These are phyloP conservation scores for Myotisia sp. DNA, from an alignment of 2,329 filamentous ascomycete genomes.

Conservation along the genomic window DNA sequence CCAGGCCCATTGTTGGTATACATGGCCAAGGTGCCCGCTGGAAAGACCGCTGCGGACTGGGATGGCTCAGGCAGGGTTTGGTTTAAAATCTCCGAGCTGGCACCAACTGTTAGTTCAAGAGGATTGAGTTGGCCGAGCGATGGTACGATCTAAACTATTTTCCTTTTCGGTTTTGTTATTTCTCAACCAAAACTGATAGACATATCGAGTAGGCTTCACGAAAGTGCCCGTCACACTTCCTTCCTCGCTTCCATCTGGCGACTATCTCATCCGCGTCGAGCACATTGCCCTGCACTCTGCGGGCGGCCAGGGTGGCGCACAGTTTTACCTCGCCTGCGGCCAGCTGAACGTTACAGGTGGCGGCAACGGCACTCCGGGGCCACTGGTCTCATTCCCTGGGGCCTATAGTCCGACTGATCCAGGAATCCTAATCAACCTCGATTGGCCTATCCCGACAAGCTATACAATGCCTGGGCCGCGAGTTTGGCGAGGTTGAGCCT, in stretches of 20 bases:
- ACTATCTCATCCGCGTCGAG: constrained; percentile 37
- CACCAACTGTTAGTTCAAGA: constrained; percentile 2
- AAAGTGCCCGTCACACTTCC: constrained; percentile 31
- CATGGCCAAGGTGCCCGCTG: constrained; percentile 37
- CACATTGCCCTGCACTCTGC: constrained; percentile 37
- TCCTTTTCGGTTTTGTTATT: neutral
- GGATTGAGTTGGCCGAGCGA: constrained; percentile 5
- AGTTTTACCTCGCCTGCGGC: constrained; percentile 34
- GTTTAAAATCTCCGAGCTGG: constrained; percentile 6
- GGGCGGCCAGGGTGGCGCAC: constrained; percentile 28
- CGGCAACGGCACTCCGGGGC: constrained; percentile 17
- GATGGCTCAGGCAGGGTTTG: constrained; percentile 6
- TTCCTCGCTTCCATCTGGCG: constrained; percentile 31
- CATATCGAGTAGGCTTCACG: constrained; percentile 10
- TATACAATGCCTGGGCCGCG: constrained; percentile 5
- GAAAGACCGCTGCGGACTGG: constrained; percentile 4
- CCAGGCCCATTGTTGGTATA: constrained; percentile 42
- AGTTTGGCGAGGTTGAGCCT: constrained; percentile 5
- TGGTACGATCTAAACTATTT: neutral
- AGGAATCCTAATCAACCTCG: constrained; percentile 13
- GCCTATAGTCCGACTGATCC: constrained; percentile 12
- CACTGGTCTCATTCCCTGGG: constrained; percentile 12
- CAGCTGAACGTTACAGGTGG: constrained; percentile 32
- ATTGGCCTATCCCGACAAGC: constrained; percentile 9
- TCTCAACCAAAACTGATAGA: too few relatives aligned